Evolutionary conservation across 1,284 basidiomycete species (phyloP).

Genomic region (Malassezia brasiliensis): DNA sequence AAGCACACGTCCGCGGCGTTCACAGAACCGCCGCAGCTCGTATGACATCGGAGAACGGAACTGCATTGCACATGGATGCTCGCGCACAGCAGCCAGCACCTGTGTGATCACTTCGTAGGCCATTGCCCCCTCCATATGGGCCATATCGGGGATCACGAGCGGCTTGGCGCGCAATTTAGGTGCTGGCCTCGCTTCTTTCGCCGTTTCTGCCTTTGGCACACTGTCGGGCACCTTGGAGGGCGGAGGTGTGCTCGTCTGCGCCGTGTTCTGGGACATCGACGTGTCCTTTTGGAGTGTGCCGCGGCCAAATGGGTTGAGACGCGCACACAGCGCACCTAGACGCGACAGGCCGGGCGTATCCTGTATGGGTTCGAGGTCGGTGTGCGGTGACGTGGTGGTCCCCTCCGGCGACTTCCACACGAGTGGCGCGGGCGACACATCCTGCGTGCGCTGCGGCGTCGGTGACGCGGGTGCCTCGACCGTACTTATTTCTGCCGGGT

Average conservation of each 20-base stretch:
- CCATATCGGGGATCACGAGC: background rate
- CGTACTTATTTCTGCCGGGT: background rate
- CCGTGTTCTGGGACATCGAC: background rate
- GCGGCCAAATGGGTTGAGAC: constrained; percentile 12
- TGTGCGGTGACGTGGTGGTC: background rate
- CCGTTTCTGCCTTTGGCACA: background rate
- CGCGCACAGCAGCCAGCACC: constrained; percentile 9
- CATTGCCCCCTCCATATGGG: background rate
- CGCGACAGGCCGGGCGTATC: background rate
- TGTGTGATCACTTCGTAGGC: constrained; percentile 17
- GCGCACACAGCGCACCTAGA: constrained; percentile 14
- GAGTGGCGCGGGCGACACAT: background rate
- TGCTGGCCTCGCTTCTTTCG: background rate
- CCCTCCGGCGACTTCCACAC: background rate
- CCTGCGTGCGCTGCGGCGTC: constrained; percentile 6
- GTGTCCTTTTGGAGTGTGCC: background rate
- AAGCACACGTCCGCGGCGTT: background rate
- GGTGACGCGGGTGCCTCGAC: constrained; percentile 10
- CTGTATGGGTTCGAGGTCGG: background rate
- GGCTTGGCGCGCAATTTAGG: background rate
- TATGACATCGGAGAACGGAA: background rate
- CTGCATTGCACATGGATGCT: constrained; percentile 14
- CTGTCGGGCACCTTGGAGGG: too few relatives aligned
- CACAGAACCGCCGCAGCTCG: background rate
- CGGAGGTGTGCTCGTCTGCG: too few relatives aligned